These are phyloP conservation scores for Phytopythium kandeliae DNA, from an alignment of 352 stramenopile genomes.

Conservation along the genomic window DNA sequence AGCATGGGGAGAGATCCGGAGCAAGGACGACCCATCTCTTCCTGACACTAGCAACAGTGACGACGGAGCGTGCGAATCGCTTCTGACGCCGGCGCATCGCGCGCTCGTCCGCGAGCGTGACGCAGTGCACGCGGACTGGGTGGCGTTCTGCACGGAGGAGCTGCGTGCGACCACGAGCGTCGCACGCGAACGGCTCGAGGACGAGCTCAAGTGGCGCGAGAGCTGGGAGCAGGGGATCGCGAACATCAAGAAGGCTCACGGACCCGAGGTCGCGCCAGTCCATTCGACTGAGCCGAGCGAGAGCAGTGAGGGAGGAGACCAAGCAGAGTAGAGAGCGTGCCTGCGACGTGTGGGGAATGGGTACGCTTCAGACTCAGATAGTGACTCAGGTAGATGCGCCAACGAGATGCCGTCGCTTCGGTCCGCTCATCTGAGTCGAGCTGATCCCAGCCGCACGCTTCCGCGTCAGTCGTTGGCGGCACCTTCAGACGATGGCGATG, in stretches of 20 bases:
- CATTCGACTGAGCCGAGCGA: background rate
- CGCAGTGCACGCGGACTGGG: constrained; percentile 29
- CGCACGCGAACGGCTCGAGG: constrained; percentile 39
- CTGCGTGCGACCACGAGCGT: constrained; percentile 8
- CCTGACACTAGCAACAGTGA: constrained; percentile 9
- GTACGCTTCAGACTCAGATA: constrained; percentile 5
- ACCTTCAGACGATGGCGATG: background rate
- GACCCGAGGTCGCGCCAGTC: background rate
- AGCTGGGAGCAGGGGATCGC: constrained; percentile 44
- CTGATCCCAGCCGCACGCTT: background rate
- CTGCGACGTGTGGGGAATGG: too few species aligned
- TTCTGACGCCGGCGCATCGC: constrained; percentile 60
- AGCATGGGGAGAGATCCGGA: constrained; percentile 6
- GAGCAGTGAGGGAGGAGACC: too few species aligned
- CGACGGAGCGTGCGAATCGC: constrained; percentile 29
- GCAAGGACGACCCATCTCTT: constrained; percentile 15
- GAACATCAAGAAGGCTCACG: constrained; percentile 15
- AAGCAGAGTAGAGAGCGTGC: background rate
- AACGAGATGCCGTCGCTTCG: too few species aligned
- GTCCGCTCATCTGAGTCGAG: background rate
- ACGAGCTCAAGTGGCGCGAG: constrained; percentile 50
- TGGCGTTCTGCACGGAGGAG: constrained; percentile 19
- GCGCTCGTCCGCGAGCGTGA: constrained; percentile 43
- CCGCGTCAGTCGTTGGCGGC: background rate
- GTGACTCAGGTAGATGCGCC: too few species aligned